Percentiles rank a stretch among this genome's conserved stretches.
Evolutionary conservation across 257 asterid species (phyloP).

Genomic region (Solanum tarapatanum): DNA sequence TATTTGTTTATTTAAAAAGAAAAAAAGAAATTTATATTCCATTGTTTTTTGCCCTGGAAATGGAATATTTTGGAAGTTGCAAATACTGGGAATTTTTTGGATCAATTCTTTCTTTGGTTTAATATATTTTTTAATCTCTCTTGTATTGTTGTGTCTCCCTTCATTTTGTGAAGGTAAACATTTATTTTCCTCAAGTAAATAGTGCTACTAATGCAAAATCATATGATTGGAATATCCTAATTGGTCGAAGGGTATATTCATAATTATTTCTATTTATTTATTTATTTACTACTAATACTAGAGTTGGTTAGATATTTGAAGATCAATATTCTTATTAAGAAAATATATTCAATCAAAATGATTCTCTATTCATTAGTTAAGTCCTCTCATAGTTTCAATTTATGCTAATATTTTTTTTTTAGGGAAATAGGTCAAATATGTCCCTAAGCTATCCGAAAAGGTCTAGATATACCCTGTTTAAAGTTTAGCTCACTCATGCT

Average conservation of each 20-base stretch:
- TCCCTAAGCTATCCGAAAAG: too few relatives aligned
- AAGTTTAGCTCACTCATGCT: too few relatives aligned
- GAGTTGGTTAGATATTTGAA: background rate
- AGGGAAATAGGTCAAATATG: too few relatives aligned
- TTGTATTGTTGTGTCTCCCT: background rate
- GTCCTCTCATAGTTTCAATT: background rate
- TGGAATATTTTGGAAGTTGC: background rate
- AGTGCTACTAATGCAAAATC: background rate
- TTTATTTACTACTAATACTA: background rate
- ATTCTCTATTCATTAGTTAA: background rate
- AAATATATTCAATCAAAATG: background rate
- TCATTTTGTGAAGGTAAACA: background rate
- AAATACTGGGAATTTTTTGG: background rate
- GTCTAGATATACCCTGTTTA: too few relatives aligned
- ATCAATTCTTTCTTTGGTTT: background rate
- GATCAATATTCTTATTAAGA: background rate
- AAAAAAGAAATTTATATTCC: background rate
- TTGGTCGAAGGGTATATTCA: too few relatives aligned
- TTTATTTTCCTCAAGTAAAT: background rate
- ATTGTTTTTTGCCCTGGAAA: background rate
- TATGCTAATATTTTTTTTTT: background rate
- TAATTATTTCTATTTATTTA: background rate
- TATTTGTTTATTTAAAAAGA: background rate
- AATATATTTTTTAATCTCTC: background rate
- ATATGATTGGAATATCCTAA: background rate